Conservation (phyloP, 345 rosid species). For the Odontarrhena argentea region DNA sequence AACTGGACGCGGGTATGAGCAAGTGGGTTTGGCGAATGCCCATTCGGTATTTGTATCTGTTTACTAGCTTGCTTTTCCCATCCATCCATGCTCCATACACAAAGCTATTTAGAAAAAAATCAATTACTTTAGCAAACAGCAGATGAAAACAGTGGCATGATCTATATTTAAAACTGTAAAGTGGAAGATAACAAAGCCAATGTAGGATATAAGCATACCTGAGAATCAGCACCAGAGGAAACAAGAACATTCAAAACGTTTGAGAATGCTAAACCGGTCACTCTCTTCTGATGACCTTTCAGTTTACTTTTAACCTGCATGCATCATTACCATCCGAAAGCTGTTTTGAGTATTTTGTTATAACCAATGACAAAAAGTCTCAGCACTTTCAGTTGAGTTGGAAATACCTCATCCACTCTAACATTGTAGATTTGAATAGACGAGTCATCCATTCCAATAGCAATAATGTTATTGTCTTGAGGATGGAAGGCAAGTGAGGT, state of each 20-base stretch:
- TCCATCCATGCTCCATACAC: constrained; percentile 75
- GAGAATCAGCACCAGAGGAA: constrained; percentile 90
- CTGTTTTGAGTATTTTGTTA: constrained; percentile 12
- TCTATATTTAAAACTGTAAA: not conserved
- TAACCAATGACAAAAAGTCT: not conserved
- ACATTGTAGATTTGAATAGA: constrained; percentile 83
- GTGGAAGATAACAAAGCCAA: constrained; percentile 14
- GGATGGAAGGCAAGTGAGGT: constrained; percentile 86
- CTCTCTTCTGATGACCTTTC: constrained; percentile 79
- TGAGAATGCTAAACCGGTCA: constrained; percentile 86
- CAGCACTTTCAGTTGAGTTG: not conserved
- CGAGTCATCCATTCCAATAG: constrained; percentile 89
- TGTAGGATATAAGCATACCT: constrained; percentile 46
- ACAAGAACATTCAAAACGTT: constrained; percentile 62
- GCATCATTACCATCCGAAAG: constrained; percentile 19
- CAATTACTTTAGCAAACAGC: constrained; percentile 1
- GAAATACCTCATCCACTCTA: constrained; percentile 73
- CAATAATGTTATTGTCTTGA: constrained; percentile 81
- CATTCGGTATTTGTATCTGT: constrained; percentile 44
- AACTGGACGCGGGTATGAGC: constrained; percentile 51
- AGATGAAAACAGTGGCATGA: constrained; percentile 6
- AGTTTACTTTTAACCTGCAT: constrained; percentile 72
- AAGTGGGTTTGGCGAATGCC: constrained; percentile 42
- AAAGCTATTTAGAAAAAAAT: constrained; percentile 48
- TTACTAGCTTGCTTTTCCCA: constrained; percentile 67